phyloP scores from a whole-genome alignment of 2,329 filamentous ascomycete species.

The Trichophaea hybrida region DNA sequence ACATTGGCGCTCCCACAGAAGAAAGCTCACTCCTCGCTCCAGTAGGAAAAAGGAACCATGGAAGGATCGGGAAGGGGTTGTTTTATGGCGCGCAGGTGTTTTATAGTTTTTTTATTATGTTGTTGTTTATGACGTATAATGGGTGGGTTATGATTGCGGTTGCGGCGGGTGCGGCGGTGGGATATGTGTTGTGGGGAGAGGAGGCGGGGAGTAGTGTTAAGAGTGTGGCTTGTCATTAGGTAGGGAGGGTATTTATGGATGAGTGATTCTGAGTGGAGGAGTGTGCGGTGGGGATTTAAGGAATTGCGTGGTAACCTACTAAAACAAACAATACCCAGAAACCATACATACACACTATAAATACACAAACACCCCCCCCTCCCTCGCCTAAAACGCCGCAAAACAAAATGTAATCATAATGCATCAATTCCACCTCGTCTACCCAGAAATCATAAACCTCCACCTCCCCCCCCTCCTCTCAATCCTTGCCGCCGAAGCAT shows the following conservation, averaged over 20 bases:
- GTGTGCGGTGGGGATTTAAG: too few relatives aligned
- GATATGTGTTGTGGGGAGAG: conserved; percentile 61
- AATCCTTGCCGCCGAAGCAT: too few relatives aligned
- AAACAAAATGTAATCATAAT: too few relatives aligned
- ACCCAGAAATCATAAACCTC: too few relatives aligned
- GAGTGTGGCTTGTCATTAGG: conserved; percentile 78
- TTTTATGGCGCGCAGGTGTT: conserved; percentile 91
- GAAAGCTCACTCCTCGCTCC: conserved; percentile 46
- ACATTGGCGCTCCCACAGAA: conserved; percentile 13
- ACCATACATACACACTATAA: too few relatives aligned
- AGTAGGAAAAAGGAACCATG: conserved; percentile 41
- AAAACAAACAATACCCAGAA: too few relatives aligned
- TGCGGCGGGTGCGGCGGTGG: conserved; percentile 72
- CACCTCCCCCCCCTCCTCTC: too few relatives aligned
- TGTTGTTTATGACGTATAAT: conserved; percentile 99
- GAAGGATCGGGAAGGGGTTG: conserved; percentile 62
- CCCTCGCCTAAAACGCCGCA: too few relatives aligned
- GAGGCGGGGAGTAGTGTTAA: conserved; percentile 51
- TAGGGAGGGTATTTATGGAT: neutral
- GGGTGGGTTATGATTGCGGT: conserved; percentile 94
- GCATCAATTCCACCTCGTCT: too few relatives aligned
- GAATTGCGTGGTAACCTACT: too few relatives aligned
- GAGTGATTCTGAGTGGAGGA: too few relatives aligned
- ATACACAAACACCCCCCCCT: too few relatives aligned
- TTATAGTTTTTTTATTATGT: conserved; percentile 98